Conservation (phyloP, 768 basidiomycete genomes). For the Naganishia randhawae region DNA sequence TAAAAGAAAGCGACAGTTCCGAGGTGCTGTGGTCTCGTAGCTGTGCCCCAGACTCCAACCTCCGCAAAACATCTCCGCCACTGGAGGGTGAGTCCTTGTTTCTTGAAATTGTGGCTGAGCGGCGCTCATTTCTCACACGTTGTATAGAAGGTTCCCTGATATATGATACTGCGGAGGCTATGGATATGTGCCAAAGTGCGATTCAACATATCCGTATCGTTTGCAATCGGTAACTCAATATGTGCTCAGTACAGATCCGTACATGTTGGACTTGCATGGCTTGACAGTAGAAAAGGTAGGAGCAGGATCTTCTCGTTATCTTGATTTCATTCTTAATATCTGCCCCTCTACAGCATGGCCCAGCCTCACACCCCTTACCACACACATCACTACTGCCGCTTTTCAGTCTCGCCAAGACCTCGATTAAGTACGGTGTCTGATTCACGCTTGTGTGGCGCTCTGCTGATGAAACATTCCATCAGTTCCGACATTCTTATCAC, state of each 20-base stretch:
- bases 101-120: not conserved
- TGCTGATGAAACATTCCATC: not conserved
- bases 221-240: not conserved
- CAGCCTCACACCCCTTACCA: constrained; percentile 45
- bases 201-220: not conserved
- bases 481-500: constrained; percentile 51
- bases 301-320: too few relatives aligned
- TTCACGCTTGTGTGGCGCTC: not conserved
- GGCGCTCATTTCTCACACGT: not conserved
- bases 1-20: constrained; percentile 45
- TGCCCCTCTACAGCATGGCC: constrained; percentile 33
- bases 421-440: constrained; percentile 42
- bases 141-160: constrained; percentile 36
- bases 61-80: constrained; percentile 34
- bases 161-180: constrained; percentile 45
- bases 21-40: constrained; percentile 41
- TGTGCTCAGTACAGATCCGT: constrained; percentile 39
- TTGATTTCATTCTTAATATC: not conserved
- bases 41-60: constrained; percentile 45
- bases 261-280: constrained; percentile 46
- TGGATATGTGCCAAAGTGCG: constrained; percentile 48
- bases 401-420: constrained; percentile 50
- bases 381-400: constrained; percentile 47
- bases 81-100: constrained; percentile 33
- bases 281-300: constrained; percentile 43